Evolutionary conservation across 2,329 filamentous ascomycete species (phyloP).

Genomic region (Calonectria naviculata): DNA sequence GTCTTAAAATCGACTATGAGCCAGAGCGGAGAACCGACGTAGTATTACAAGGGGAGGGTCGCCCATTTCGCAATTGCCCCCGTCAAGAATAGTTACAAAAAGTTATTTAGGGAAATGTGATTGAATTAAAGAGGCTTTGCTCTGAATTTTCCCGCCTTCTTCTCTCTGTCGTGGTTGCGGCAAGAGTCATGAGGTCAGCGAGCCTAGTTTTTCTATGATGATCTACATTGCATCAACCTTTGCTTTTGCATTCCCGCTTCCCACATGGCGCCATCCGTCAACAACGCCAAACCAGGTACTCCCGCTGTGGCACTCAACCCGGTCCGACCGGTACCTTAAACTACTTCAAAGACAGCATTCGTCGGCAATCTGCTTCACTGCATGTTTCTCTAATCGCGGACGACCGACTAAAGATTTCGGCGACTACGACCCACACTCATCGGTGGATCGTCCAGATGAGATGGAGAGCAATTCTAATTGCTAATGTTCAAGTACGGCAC

Average conservation of each 20-base stretch:
- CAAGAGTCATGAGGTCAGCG: neutral
- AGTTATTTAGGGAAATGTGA: too few species aligned
- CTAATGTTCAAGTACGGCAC: too few species aligned
- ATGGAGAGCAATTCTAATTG: neutral
- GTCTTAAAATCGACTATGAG: neutral
- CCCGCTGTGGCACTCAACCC: neutral
- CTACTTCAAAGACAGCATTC: neutral
- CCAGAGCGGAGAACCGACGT: neutral
- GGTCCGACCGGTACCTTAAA: neutral
- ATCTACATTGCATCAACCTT: constrained; percentile 11
- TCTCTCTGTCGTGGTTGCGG: neutral
- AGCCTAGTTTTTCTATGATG: neutral
- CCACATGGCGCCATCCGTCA: constrained; percentile 2
- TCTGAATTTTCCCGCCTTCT: neutral
- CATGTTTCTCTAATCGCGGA: neutral
- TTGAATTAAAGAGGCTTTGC: too few species aligned
- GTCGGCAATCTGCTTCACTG: neutral
- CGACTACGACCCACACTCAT: neutral
- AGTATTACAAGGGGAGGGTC: neutral
- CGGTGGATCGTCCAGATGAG: neutral
- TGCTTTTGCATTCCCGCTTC: neutral
- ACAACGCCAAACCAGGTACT: constrained; percentile 9
- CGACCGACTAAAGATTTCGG: too few species aligned
- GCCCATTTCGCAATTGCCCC: neutral
- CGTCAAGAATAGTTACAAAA: neutral